Evolutionary conservation across 805 yeast genomes (phyloP), one percentile per base, ranked within the genome.

Genomic region (Candida saitoana): DNA sequence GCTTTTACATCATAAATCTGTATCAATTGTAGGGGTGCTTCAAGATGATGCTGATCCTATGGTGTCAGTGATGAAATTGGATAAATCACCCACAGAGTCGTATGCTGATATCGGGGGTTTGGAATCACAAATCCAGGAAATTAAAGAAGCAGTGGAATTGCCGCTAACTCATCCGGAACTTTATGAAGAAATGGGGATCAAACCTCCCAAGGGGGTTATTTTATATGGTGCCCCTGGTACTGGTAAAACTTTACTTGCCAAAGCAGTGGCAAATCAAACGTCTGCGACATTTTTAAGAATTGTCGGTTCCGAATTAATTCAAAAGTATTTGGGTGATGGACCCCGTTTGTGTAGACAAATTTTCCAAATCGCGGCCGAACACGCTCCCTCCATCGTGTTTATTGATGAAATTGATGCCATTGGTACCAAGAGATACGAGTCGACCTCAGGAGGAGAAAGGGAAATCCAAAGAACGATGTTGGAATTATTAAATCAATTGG

Each of bases 351-450:
- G 88, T 62, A 76, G 99, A 61, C 97, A 95, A 57, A 80, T 93
- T 45, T 93, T 93, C 76, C 95, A 90, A 65, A 87, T 89, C 37
- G 99, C 99, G 2, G 93, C 90, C 18, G 99, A 93, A 50, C 84
- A 89, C 63, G 96, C 99, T 0, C 99, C 99, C 30, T 83, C 96
- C n/a, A 93, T 93, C 69, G 96, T 93, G 29, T 93, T 93, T 59
- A 93, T 93, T 51, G 99, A 93, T 69, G 99, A 93, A 71, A 91
- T 93, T 59, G 99, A 93, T 67, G 98, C 99, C 35, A 93, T 93
- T 60, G 99, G 99, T 66, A 86, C 96, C n/a, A 91, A 91, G 64
- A 82, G 99, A 65, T 90, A 91, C 64, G 96, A 91, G 46, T 88
- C 97, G 16, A 95, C 91, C 53, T 84, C 95, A 16, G 97, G 98